These are phyloP conservation scores for Smittium culicis DNA, from an alignment of 371 early-diverging fungal genomes.

Conservation along the genomic window DNA sequence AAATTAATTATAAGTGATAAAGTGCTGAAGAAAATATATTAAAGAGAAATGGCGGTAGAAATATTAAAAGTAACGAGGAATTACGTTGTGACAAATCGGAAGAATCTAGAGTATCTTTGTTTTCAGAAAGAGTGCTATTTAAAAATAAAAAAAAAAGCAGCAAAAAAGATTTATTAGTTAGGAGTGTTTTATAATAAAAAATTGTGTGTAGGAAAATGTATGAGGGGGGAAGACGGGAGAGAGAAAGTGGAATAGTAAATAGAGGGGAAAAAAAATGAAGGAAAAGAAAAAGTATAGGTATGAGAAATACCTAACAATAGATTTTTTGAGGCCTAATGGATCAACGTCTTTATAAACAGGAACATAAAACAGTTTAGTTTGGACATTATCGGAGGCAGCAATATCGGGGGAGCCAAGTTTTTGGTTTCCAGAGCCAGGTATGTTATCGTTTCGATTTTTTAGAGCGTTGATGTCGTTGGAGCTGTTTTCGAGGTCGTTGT, in stretches of 20 bases:
- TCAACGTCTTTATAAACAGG: slow-evolving; percentile 10
- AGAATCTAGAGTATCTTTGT: neutral
- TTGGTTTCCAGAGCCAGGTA: neutral
- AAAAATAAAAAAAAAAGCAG: neutral
- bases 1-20: too few species aligned
- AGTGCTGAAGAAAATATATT: too few species aligned
- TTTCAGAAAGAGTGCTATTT: neutral
- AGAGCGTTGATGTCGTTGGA: neutral
- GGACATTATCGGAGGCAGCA: neutral
- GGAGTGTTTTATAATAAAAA: neutral
- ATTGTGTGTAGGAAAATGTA: neutral
- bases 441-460: neutral
- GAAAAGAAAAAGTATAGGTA: too few species aligned
- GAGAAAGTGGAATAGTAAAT: neutral
- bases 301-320: neutral
- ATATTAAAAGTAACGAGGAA: neutral
- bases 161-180: neutral
- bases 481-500: neutral
- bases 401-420: neutral
- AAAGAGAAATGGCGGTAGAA: neutral
- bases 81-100: slow-evolving; percentile 4
- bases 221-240: neutral
- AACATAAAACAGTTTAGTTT: neutral
- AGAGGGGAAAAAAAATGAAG: neutral
- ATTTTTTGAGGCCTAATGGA: slow-evolving; percentile 4